Conservation (phyloP, 441 rosid species). For the Brassica hybrid region DNA sequence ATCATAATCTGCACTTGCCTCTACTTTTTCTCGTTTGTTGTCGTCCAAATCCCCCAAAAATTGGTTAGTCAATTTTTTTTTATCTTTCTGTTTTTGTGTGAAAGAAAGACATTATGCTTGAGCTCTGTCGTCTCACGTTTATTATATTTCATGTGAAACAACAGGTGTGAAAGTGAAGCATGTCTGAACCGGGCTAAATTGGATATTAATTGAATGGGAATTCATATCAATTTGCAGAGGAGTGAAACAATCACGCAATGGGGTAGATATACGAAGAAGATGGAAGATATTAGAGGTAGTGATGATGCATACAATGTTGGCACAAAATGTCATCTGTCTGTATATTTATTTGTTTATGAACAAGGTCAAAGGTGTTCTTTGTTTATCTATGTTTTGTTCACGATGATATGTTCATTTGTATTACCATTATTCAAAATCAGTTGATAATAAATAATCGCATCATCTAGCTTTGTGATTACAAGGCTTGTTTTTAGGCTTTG, state of each 20-base stretch:
- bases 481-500: neutral
- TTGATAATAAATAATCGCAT: neutral
- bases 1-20: conserved; percentile 54
- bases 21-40: conserved; percentile 62
- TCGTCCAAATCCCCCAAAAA: conserved; percentile 72
- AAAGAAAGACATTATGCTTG: conserved; percentile 9
- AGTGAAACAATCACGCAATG: conserved; percentile 11
- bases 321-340: conserved; percentile 27
- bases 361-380: conserved; percentile 7
- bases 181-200: neutral
- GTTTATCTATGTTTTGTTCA: neutral
- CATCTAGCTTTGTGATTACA: neutral
- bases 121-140: too few species aligned
- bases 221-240: conserved; percentile 6
- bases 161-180: too few species aligned
- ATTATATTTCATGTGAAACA: too few species aligned
- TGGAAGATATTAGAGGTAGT: conserved; percentile 26
- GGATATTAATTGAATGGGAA: too few species aligned
- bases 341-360: conserved; percentile 28
- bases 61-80: too few species aligned
- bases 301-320: conserved; percentile 30
- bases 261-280: conserved; percentile 31
- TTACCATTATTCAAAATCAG: neutral
- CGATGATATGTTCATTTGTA: neutral
- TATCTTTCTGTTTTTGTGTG: neutral